These are phyloP conservation scores for Lichtheimia corymbifera DNA, from an alignment of 371 early-diverging fungal genomes.

Conservation along the genomic window DNA sequence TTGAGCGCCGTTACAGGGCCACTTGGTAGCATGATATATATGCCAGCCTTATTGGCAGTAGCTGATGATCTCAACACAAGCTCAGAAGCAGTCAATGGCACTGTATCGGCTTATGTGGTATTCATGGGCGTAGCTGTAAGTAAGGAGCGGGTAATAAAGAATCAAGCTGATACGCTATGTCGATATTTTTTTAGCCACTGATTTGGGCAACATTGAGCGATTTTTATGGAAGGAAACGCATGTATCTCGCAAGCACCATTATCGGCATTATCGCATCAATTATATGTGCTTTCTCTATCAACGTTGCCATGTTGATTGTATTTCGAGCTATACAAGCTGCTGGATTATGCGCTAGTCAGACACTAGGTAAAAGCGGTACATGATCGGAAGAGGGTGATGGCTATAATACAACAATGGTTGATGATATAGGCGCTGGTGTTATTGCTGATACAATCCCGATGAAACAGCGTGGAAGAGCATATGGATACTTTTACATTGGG, in stretches of 20 bases:
- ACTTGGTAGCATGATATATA: conserved; percentile 40
- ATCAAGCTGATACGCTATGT: too few relatives aligned
- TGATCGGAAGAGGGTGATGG: not conserved
- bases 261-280: conserved; percentile 61
- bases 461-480: conserved; percentile 27
- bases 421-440: conserved; percentile 24
- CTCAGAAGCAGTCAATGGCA: conserved; percentile 32
- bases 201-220: conserved; percentile 72
- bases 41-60: conserved; percentile 42
- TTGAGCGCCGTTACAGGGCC: conserved; percentile 35
- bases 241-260: conserved; percentile 57
- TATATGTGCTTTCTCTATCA: conserved; percentile 57
- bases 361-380: conserved; percentile 49
- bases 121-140: conserved; percentile 35
- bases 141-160: too few relatives aligned
- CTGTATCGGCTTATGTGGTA: conserved; percentile 39
- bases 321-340: conserved; percentile 69
- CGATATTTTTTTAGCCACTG: conserved; percentile 34
- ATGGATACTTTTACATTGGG: conserved; percentile 31
- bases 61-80: conserved; percentile 35
- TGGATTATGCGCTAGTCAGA: conserved; percentile 64
- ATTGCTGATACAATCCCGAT: conserved; percentile 34
- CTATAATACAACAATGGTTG: not conserved
- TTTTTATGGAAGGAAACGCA: conserved; percentile 54
- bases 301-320: conserved; percentile 50